phyloP scores from a whole-genome alignment of 2,329 filamentous ascomycete genomes.

The Blastomyces emzantsi region DNA sequence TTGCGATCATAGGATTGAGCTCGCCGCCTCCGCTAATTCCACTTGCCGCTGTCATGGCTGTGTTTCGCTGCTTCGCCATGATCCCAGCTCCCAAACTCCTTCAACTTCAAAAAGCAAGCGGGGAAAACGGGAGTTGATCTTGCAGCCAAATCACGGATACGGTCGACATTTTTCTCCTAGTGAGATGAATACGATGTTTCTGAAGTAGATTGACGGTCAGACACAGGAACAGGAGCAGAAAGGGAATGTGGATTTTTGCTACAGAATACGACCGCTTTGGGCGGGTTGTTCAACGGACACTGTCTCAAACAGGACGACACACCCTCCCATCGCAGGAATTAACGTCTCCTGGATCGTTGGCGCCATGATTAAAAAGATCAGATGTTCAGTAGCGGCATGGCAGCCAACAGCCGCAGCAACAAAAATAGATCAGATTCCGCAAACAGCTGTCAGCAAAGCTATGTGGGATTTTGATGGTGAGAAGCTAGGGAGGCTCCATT shows the following conservation, averaged over 20 bases:
- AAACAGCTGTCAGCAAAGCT: not conserved
- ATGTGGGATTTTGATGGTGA: not conserved
- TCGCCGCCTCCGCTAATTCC: not conserved
- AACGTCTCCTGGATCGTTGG: not conserved
- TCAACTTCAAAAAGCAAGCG: not conserved
- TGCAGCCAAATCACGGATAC: constrained; percentile 2
- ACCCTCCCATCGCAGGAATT: not conserved
- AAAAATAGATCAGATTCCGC: not conserved
- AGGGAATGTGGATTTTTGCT: not conserved
- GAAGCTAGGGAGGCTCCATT: not conserved
- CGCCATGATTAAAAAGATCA: not conserved
- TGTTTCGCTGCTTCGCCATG: constrained; percentile 7
- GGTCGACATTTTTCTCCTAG: constrained; percentile 2
- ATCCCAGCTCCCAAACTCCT: not conserved
- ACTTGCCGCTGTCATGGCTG: not conserved
- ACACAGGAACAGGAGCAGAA: not conserved
- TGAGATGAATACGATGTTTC: not conserved
- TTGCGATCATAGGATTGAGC: not conserved
- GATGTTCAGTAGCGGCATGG: not conserved
- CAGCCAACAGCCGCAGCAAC: not conserved
- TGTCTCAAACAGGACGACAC: too few relatives aligned
- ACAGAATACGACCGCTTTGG: not conserved
- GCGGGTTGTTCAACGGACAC: not conserved
- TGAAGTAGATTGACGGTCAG: not conserved
- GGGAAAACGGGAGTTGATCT: not conserved